Base-by-base conservation (phyloP, 2,329 filamentous ascomycete genomes). In the Nemania sp. region DNA sequence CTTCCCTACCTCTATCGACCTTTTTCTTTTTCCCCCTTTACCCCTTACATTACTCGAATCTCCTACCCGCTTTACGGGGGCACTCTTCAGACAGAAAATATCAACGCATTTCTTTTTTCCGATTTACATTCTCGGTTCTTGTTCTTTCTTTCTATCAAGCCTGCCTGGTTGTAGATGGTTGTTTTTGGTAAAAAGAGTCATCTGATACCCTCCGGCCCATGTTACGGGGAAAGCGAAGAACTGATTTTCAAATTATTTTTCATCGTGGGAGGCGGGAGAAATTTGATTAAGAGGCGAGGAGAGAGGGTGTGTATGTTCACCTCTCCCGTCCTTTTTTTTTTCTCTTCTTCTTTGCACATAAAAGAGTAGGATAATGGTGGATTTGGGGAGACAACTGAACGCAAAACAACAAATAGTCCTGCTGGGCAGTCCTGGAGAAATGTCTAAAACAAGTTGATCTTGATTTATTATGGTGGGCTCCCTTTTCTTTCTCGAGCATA, bases 161-260 rank as follows among this genome's bases (percentile, higher is more conserved):
- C 52, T 69, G 67, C 54, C 52, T 69, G 73, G 72, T 72, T 69
- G 71, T 73, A 74, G 72, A 74, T 74, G 73, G 72, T 63, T 54
- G 46, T 69, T 7, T 3, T 29, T 29, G 4, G n/a, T n/a, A n/a
- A n/a, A n/a, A n/a, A 29, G 62, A 66, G 67, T 57, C 63, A 66
- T 59, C 67, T 69, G 71, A 72, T 73, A 73, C 71, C 71, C 71
- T 61, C 32, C 65, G 65, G 61, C 52, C 52, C 40, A 63, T 50
- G 62, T 63, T 64, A 68, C 62, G 56, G 57, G 55, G 63, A 58
- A n/a, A 59, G 51, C 55, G 29, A 42, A 37, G 42, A 35, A 37
- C 45, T 48, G 52, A 43, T 39, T n/a, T n/a, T 46, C 49, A 50
- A 39, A 53, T 17, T 46, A 29, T 12, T 40, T n/a, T 51, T 21